phyloP scores from a whole-genome alignment of 768 basidiomycete genomes.

The Candolleomyces eurysporus region DNA sequence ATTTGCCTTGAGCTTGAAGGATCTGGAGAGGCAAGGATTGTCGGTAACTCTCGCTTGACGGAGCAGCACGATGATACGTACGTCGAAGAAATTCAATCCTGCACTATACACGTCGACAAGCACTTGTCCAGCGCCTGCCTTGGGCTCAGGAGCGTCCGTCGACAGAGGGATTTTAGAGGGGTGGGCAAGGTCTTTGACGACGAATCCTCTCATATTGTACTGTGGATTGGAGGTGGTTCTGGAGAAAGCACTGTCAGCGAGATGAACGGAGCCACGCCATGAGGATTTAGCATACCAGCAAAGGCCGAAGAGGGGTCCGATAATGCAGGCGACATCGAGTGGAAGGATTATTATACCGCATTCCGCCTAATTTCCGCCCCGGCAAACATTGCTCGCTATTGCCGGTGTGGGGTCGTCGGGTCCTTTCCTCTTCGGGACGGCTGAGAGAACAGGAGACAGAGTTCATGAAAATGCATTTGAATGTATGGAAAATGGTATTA shows the following conservation, averaged over 20 bases:
- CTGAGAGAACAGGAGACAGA: too few relatives aligned
- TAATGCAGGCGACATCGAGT: not conserved
- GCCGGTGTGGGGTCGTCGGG: not conserved
- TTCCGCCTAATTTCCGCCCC: not conserved
- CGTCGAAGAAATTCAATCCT: constrained; percentile 78
- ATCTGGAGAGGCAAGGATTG: constrained; percentile 44
- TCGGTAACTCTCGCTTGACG: not conserved
- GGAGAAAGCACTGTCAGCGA: not conserved
- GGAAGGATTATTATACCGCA: not conserved
- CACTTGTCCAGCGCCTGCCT: constrained; percentile 49
- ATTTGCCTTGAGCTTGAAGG: constrained; percentile 86
- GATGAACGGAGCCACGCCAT: not conserved
- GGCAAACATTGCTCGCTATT: not conserved
- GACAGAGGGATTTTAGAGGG: constrained; percentile 61
- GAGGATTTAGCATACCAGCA: not conserved
- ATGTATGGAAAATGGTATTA: too few relatives aligned
- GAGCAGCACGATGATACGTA: constrained; percentile 23
- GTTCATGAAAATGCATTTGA: too few relatives aligned
- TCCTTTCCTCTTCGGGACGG: too few relatives aligned
- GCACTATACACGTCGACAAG: constrained; percentile 75
- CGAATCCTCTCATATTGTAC: constrained; percentile 70
- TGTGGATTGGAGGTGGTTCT: not conserved
- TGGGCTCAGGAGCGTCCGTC: constrained; percentile 58
- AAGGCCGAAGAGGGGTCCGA: not conserved
- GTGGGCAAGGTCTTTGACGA: constrained; percentile 66